Evolutionary conservation across 2,329 filamentous ascomycete genomes (phyloP).

Genomic region (Whalleya microplaca): DNA sequence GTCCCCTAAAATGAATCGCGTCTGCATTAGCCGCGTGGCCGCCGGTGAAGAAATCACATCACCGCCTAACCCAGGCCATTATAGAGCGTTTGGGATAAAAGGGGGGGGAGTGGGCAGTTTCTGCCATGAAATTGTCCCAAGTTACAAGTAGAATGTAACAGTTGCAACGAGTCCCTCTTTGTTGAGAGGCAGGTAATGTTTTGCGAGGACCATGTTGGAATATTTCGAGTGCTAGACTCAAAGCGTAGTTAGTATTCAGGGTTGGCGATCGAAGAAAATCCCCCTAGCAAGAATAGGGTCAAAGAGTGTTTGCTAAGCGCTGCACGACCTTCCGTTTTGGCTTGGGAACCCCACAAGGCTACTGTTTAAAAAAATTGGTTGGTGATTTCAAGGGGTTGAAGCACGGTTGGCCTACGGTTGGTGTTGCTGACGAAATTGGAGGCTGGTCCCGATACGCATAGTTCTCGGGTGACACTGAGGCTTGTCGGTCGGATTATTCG

Average conservation of each 20-base stretch:
- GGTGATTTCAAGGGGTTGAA: conserved; percentile 17
- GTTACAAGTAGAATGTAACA: background rate
- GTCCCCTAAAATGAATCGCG: too few species aligned
- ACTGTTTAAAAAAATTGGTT: conserved; percentile 14
- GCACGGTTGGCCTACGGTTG: conserved; percentile 1
- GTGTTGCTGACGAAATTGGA: conserved; percentile 19
- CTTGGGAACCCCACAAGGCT: conserved; percentile 22
- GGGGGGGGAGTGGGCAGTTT: too few species aligned
- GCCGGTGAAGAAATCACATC: too few species aligned
- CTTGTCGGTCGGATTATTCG: background rate
- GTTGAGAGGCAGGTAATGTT: background rate
- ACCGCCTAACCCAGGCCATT: too few species aligned
- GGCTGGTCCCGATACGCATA: conserved; percentile 7
- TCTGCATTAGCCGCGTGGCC: too few species aligned
- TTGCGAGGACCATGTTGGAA: background rate
- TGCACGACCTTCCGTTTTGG: conserved; percentile 25
- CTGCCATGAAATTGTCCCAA: background rate
- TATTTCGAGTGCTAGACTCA: background rate
- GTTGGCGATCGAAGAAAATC: too few species aligned
- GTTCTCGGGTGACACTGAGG: background rate
- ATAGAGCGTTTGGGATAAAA: too few species aligned
- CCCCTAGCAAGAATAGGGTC: too few species aligned
- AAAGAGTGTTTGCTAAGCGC: background rate
- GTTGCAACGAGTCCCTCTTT: background rate
- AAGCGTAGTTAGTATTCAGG: background rate